Conservation (phyloP, 2,329 filamentous ascomycete species). For the Talaromyces sp. region DNA sequence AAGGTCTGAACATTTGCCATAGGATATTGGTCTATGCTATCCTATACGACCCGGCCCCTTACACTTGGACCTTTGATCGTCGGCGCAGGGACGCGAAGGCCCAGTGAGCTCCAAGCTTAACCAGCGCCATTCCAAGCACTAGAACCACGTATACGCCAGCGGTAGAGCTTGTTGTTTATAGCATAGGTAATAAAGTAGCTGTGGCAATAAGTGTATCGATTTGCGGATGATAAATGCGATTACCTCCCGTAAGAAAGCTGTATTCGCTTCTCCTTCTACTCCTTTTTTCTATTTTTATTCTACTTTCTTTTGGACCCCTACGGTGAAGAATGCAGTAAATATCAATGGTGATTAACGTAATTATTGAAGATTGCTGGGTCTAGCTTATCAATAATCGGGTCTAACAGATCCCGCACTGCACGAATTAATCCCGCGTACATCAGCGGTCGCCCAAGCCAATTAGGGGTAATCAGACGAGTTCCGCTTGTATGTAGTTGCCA, state of each 20-base stretch:
- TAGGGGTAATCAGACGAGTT: not conserved
- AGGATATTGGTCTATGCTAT: conserved; percentile 10
- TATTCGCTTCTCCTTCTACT: not conserved
- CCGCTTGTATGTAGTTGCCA: conserved; percentile 1
- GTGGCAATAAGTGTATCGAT: conserved; percentile 6
- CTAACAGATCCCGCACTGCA: not conserved
- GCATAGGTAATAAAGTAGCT: no score
- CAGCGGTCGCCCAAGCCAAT: not conserved
- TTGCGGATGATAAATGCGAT: no score
- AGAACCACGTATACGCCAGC: not conserved
- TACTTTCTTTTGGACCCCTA: no score
- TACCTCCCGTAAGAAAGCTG: no score
- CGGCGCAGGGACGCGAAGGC: conserved; percentile 19
- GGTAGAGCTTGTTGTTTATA: not conserved
- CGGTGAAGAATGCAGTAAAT: no score
- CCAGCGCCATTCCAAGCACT: not conserved
- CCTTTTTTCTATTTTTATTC: not conserved
- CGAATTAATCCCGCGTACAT: not conserved
- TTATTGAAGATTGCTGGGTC: not conserved
- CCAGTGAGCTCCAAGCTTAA: conserved; percentile 9
- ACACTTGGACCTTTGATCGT: conserved; percentile 14
- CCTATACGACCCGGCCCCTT: conserved; percentile 6
- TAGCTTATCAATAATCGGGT: not conserved
- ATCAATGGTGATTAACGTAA: not conserved
- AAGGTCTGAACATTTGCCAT: conserved; percentile 8